Conservation (phyloP, 352 stramenopile species). For the Salisapilia sapeloensis region DNA sequence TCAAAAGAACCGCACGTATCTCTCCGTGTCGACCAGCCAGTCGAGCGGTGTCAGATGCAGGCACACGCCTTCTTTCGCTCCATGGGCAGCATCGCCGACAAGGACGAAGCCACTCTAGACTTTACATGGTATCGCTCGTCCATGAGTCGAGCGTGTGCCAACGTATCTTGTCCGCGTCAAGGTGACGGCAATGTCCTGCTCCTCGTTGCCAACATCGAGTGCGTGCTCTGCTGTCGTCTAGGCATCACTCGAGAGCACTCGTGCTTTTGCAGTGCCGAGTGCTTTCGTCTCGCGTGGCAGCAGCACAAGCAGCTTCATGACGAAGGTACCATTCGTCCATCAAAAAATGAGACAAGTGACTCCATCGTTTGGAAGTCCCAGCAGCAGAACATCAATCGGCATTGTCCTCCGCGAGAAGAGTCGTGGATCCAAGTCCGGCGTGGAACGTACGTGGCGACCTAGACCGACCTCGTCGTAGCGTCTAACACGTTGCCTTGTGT, state of each 20-base stretch:
- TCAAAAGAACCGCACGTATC: conserved; percentile 56
- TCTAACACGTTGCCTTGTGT: conserved; percentile 3
- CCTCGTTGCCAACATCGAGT: conserved; percentile 56
- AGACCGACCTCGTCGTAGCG: neutral
- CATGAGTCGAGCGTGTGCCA: conserved; percentile 36
- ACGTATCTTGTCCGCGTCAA: conserved; percentile 27
- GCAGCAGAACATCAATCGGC: conserved; percentile 32
- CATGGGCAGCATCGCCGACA: conserved; percentile 44
- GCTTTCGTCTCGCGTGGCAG: conserved; percentile 45
- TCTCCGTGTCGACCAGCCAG: conserved; percentile 51
- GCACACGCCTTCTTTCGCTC: conserved; percentile 68
- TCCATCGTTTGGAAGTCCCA: conserved; percentile 36
- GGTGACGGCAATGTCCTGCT: conserved; percentile 50
- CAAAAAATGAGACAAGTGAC: conserved; percentile 4
- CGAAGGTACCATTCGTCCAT: conserved; percentile 8
- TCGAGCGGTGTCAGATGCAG: conserved; percentile 49
- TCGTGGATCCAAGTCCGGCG: conserved; percentile 45
- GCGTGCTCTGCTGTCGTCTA: conserved; percentile 40
- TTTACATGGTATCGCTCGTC: conserved; percentile 54
- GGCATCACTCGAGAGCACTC: conserved; percentile 47
- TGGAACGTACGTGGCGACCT: conserved; percentile 21
- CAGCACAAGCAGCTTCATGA: conserved; percentile 51
- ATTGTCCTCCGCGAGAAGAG: conserved; percentile 30
- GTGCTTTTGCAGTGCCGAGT: conserved; percentile 50
- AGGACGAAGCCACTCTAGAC: conserved; percentile 47